A percentile compares a stretch with the other conserved stretches of the same genome.
These are phyloP conservation scores for Jatropha multifida DNA, from an alignment of 441 rosid genomes.

Conservation along the genomic window DNA sequence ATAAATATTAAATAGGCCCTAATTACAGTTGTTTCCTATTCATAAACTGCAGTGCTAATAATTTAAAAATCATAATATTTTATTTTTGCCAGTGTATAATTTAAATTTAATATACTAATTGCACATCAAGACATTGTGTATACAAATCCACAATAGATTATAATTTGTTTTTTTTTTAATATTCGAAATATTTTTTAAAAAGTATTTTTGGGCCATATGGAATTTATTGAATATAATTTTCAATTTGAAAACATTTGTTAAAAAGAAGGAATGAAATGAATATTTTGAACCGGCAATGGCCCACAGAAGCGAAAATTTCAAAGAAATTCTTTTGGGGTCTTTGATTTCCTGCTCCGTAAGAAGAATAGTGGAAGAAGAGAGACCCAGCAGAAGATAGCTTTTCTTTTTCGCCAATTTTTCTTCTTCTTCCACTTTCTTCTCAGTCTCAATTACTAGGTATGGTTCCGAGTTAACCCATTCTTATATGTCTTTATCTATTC, in stretches of 20 bases:
- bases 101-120: no score
- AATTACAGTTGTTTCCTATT: no score
- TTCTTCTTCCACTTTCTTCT: neutral
- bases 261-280: neutral
- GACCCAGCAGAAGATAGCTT: neutral
- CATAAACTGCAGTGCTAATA: no score
- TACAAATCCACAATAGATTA: no score
- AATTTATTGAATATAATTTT: no score
- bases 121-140: no score
- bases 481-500: neutral
- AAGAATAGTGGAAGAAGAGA: neutral
- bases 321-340: neutral
- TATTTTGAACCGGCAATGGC: neutral
- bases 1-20: no score
- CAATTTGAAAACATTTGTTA: neutral
- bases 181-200: no score
- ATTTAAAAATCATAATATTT: no score
- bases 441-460: neutral
- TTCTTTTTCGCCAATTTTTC: neutral
- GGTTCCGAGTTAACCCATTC: slow-evolving; percentile 7
- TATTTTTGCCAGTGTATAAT: no score
- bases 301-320: neutral
- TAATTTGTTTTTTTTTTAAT: no score
- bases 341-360: neutral
- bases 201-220: no score